Conservation (phyloP, 352 stramenopile genomes). For the Thalassiosira mediterranea region DNA sequence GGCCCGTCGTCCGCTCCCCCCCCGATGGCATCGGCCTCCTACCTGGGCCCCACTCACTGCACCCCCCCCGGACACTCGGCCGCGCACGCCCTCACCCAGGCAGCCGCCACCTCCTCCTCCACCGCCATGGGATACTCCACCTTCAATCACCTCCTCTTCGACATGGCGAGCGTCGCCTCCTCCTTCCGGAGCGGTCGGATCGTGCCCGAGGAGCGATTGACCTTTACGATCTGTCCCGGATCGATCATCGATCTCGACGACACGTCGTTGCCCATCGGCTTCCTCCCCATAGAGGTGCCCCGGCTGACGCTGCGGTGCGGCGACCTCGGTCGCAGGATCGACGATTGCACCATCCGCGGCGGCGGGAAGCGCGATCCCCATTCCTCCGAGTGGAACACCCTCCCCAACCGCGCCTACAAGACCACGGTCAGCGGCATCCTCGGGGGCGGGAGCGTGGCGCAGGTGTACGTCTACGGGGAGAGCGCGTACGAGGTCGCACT, state of each 20-base stretch:
- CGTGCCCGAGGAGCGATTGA: conserved; percentile 19
- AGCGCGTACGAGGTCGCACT: conserved; percentile 39
- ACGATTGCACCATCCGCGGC: conserved; percentile 28
- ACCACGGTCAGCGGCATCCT: conserved; percentile 16
- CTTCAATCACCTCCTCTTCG: conserved; percentile 45
- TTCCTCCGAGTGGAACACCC: conserved; percentile 14
- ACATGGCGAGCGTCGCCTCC: conserved; percentile 19
- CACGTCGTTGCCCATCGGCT: conserved; percentile 24
- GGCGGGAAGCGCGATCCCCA: conserved; percentile 27
- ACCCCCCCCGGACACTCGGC: conserved; percentile 4
- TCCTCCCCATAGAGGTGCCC: conserved; percentile 33
- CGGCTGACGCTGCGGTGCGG: conserved; percentile 32
- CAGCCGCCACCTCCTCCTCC: background rate
- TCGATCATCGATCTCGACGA: conserved; percentile 41
- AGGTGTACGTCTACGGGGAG: conserved; percentile 44
- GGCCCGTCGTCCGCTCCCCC: too few species aligned
- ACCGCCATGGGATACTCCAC: conserved; percentile 35
- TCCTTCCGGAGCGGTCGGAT: conserved; percentile 4
- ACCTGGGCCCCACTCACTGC: conserved; percentile 43
- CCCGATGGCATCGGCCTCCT: conserved; percentile 8
- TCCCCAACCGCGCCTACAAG: conserved; percentile 10
- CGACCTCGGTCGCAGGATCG: background rate
- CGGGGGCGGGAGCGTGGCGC: conserved; percentile 33
- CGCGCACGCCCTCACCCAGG: background rate
- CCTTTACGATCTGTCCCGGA: conserved; percentile 33